These are phyloP conservation scores for Pseudogymnoascus sp. DNA, from an alignment of 2,329 filamentous ascomycete species.

Conservation along the genomic window DNA sequence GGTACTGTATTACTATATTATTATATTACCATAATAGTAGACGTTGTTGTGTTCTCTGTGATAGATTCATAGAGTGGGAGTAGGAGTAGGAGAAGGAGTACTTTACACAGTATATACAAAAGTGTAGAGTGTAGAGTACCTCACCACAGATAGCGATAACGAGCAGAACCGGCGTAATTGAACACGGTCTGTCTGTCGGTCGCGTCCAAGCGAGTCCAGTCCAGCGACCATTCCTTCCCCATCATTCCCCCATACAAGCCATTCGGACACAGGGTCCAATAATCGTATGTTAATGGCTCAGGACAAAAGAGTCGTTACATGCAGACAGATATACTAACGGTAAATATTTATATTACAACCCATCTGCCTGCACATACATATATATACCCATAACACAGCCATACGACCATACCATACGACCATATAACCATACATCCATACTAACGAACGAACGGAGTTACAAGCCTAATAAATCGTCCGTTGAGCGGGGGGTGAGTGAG, in stretches of 20 bases:
- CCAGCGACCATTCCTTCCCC: neutral
- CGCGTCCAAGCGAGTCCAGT: neutral
- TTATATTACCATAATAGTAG: neutral
- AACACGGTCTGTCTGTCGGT: neutral
- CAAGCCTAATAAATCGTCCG: neutral
- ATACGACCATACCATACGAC: too few species aligned
- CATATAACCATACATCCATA: too few species aligned
- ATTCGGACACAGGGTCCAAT: neutral
- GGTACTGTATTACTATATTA: neutral
- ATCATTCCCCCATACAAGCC: neutral
- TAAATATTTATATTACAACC: neutral
- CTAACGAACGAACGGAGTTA: neutral
- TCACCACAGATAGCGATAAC: neutral
- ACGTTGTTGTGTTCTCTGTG: neutral
- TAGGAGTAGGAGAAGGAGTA: neutral
- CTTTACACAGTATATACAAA: neutral
- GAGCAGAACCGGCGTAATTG: neutral
- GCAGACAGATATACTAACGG: neutral
- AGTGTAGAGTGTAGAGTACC: neutral
- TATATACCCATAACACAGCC: too few species aligned
- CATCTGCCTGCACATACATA: neutral
- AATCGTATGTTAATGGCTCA: neutral
- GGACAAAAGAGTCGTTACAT: neutral
- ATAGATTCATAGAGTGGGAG: neutral
- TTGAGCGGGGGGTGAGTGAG: neutral